A percentile compares a stretch with the other conserved stretches of the same genome.
These are phyloP conservation scores for Linum usitatissimum DNA, from an alignment of 345 rosid species.

Conservation along the genomic window DNA sequence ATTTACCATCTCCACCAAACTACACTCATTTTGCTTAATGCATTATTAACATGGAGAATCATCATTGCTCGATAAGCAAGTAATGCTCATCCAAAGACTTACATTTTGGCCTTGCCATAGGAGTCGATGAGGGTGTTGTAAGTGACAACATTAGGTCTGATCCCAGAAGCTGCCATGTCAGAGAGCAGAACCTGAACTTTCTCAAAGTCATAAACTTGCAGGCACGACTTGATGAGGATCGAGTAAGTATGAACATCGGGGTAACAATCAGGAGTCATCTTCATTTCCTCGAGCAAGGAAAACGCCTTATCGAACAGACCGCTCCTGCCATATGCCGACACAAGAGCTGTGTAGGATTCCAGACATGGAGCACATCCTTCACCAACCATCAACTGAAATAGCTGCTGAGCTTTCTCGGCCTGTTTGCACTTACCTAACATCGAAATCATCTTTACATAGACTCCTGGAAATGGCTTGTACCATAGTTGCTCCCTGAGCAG, in stretches of 20 bases:
- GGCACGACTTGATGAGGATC: slow-evolving; percentile 83
- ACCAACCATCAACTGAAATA: slow-evolving; percentile 58
- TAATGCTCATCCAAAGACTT: slow-evolving; percentile 7
- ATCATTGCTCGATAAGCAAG: background rate
- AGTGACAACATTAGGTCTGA: slow-evolving; percentile 65
- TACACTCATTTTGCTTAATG: background rate
- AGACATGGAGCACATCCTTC: slow-evolving; percentile 62
- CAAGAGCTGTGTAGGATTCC: slow-evolving; percentile 66
- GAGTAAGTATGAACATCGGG: slow-evolving; percentile 91
- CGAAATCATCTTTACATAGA: slow-evolving; percentile 67
- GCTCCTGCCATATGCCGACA: slow-evolving; percentile 77
- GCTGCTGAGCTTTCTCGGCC: slow-evolving; percentile 66
- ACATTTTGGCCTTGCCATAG: slow-evolving; percentile 77
- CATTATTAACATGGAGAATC: background rate
- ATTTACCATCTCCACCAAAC: background rate
- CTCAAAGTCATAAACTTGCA: slow-evolving; percentile 60
- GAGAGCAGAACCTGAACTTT: slow-evolving; percentile 50
- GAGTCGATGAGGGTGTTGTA: slow-evolving; percentile 85
- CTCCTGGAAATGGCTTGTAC: slow-evolving; percentile 59
- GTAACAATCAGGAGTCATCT: slow-evolving; percentile 45
- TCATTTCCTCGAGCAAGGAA: slow-evolving; percentile 60
- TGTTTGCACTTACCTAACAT: slow-evolving; percentile 94
- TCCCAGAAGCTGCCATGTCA: slow-evolving; percentile 60
- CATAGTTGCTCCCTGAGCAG: slow-evolving; percentile 72
- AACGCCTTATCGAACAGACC: slow-evolving; percentile 59